Percentiles rank a stretch among this genome's conserved stretches.
phyloP scores from a whole-genome alignment of 495 filamentous ascomycete species.

The Penicillium angulare region DNA sequence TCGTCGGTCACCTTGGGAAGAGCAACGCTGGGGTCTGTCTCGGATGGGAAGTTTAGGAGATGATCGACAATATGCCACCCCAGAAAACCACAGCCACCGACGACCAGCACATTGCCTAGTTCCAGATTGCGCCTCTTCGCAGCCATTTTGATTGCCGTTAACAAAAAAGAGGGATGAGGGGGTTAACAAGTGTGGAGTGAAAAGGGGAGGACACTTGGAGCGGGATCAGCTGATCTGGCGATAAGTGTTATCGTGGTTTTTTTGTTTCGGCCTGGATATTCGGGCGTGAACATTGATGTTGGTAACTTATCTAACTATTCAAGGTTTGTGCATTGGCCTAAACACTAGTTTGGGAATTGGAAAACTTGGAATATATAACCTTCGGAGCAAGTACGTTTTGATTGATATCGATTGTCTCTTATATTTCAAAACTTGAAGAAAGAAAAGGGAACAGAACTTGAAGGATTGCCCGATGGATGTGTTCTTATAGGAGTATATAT shows the following conservation, averaged over 20 bases:
- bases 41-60: constrained; percentile 52
- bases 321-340: too few species aligned
- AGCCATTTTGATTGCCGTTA: constrained; percentile 30
- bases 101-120: constrained; percentile 51
- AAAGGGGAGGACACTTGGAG: constrained; percentile 17
- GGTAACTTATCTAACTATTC: too few species aligned
- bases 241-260: constrained; percentile 14
- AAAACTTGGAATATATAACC: too few species aligned
- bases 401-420: too few species aligned
- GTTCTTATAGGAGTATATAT: too few species aligned
- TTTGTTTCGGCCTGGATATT: too few species aligned
- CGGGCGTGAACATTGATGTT: too few species aligned
- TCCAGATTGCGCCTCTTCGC: constrained; percentile 34
- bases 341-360: too few species aligned
- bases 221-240: constrained; percentile 20
- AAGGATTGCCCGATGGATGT: too few species aligned
- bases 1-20: constrained; percentile 40
- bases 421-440: too few species aligned
- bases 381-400: too few species aligned
- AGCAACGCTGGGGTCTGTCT: constrained; percentile 43
- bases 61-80: constrained; percentile 60
- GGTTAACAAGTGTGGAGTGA: constrained; percentile 7
- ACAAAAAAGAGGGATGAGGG: background rate
- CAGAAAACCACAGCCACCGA: constrained; percentile 59
- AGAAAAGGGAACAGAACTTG: too few species aligned